These are phyloP conservation scores for Aspergillus sparsus DNA, from an alignment of 495 filamentous ascomycete species.

Conservation along the genomic window DNA sequence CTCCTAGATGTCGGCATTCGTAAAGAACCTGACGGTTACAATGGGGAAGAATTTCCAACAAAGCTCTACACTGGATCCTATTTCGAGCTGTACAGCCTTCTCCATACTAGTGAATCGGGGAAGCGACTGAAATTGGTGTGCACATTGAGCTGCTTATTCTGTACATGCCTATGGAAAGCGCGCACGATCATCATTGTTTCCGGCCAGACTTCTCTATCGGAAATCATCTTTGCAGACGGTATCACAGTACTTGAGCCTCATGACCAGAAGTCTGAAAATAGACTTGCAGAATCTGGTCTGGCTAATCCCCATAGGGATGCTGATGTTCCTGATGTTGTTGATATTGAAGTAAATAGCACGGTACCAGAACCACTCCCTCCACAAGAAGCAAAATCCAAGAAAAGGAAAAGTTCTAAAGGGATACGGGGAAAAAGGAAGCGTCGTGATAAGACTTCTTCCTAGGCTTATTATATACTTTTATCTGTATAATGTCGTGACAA, in stretches of 20 bases:
- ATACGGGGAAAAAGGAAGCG: not conserved
- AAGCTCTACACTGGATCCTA: not conserved
- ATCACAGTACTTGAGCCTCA: not conserved
- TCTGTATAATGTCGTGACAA: too few relatives aligned
- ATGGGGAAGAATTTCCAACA: not conserved
- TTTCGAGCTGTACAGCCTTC: conserved; percentile 3
- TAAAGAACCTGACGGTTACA: not conserved
- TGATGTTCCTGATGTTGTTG: too few relatives aligned
- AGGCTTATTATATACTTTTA: too few relatives aligned
- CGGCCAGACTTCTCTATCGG: conserved; percentile 2
- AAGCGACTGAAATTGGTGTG: not conserved
- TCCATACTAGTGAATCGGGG: not conserved
- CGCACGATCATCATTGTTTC: conserved; percentile 4
- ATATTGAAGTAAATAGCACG: not conserved
- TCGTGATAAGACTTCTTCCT: too few relatives aligned
- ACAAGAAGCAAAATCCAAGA: conserved; percentile 1
- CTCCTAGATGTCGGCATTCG: not conserved
- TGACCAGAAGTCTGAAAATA: not conserved
- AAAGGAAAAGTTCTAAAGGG: not conserved
- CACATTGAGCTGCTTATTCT: not conserved
- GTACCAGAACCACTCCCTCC: not conserved
- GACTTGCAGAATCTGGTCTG: not conserved
- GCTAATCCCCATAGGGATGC: not conserved
- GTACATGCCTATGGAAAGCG: not conserved
- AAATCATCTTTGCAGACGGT: conserved; percentile 1